A percentile compares a stretch with the other conserved stretches of the same genome.
These are phyloP conservation scores for Staphylotrichum tortipilum DNA, from an alignment of 495 filamentous ascomycete species.

Conservation along the genomic window DNA sequence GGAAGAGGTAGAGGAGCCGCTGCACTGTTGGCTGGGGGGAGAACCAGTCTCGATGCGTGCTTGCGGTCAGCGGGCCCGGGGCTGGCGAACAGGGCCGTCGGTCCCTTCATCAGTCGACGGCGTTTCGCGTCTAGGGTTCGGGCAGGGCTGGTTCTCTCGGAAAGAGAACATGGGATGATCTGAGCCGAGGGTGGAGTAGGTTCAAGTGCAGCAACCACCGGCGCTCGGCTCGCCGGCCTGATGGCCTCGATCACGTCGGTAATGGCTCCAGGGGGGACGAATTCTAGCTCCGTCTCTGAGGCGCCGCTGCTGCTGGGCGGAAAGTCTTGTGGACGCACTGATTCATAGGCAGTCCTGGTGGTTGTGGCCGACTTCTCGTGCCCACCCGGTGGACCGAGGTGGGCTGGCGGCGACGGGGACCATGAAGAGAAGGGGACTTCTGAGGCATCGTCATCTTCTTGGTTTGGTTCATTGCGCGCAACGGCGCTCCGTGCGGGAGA, in stretches of 20 bases:
- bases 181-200: slow-evolving; percentile 37
- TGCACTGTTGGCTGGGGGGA: neutral
- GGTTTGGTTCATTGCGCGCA: neutral
- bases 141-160: neutral
- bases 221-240: slow-evolving; percentile 12
- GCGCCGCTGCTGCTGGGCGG: slow-evolving; percentile 26
- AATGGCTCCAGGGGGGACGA: slow-evolving; percentile 43
- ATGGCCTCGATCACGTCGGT: slow-evolving; percentile 21
- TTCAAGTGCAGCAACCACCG: slow-evolving; percentile 18
- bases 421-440: slow-evolving; percentile 7
- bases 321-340: too few species aligned
- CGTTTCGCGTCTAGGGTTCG: slow-evolving; percentile 3
- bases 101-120: slow-evolving; percentile 11
- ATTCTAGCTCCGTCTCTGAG: slow-evolving; percentile 47
- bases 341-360: too few species aligned
- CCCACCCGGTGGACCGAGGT: neutral
- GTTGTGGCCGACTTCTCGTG: neutral
- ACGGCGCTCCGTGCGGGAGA: neutral
- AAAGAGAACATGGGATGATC: slow-evolving; percentile 29
- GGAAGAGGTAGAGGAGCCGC: neutral
- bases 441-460: neutral
- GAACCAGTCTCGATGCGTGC: neutral
- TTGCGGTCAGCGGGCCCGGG: neutral
- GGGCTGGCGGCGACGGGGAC: slow-evolving; percentile 10
- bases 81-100: neutral